Percentiles rank a stretch among this genome's conserved stretches.
These are phyloP conservation scores for Thalassiosira mediterranea DNA, from an alignment of 352 stramenopile genomes.

Conservation along the genomic window DNA sequence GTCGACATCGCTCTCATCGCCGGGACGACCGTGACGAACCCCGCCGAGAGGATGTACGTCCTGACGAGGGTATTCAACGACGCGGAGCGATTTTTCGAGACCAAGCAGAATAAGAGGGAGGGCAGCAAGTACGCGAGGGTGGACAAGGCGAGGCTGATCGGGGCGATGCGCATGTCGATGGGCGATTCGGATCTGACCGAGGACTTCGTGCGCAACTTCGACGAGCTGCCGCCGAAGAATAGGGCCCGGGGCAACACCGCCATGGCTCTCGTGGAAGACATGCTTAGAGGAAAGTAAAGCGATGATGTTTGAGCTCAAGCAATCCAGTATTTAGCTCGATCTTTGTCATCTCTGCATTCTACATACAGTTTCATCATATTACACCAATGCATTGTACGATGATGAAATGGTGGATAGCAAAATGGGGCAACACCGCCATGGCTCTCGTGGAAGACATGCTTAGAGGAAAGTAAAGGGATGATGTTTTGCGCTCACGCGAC, in stretches of 20 bases:
- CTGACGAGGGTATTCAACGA: slow-evolving; percentile 51
- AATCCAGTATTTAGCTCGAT: too few species aligned
- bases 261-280: not conserved
- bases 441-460: not conserved
- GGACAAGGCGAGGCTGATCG: slow-evolving; percentile 47
- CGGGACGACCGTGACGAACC: slow-evolving; percentile 19
- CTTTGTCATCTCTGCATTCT: too few species aligned
- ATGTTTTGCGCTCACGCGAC: too few species aligned
- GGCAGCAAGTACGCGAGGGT: slow-evolving; percentile 37
- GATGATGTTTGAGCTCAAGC: too few species aligned
- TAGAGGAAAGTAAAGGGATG: too few species aligned
- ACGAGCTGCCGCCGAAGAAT: slow-evolving; percentile 3
- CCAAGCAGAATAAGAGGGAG: slow-evolving; percentile 8
- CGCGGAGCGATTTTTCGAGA: slow-evolving; percentile 51
- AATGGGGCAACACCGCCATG: slow-evolving; percentile 1
- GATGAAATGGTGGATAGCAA: too few species aligned
- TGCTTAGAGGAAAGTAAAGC: too few species aligned
- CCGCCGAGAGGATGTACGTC: slow-evolving; percentile 37
- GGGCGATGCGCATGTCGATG: slow-evolving; percentile 43
- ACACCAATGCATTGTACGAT: too few species aligned
- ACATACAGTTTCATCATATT: too few species aligned
- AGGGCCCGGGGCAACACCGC: not conserved
- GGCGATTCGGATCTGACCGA: slow-evolving; percentile 44
- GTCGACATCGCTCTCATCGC: slow-evolving; percentile 31
- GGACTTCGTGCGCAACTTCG: slow-evolving; percentile 44